Base-by-base conservation (phyloP, 1,139 yeast genomes). In the Candida sanyaensis region DNA sequence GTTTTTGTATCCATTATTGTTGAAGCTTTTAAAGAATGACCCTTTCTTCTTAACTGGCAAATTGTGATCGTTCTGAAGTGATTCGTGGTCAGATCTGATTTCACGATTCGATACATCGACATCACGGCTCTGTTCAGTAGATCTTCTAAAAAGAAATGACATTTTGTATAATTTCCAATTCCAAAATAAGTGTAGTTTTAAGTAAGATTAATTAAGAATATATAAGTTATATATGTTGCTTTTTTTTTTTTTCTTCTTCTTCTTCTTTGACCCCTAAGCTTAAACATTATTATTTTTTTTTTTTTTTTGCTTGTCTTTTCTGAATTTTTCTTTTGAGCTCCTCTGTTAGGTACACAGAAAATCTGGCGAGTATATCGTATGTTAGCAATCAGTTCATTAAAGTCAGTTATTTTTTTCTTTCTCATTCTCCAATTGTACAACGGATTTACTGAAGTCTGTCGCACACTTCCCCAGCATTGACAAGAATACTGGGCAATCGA, bases 61-160 rank as follows among this genome's bases (percentile, higher is more conserved):
- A 26, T 39, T 33, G 8, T 17, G 47, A 21, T 45, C 21, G 3
- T 17, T 17, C 21, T 17, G 3, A 17, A 17, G 21, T 17, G 21
- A 17, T 17, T 17, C 21, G 21, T 17, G 21, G 37, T 45, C 31
- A 26, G 26, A 12, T n/a, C 34, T 37, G 43, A n/a, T 31, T 29
- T 43, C 34, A 24, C 37, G 33, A 31, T 27, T 17, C 8, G 37
- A 13, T 13, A 21, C 38, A 9, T 32, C 47, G 34, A 23, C 24
- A 2, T 31, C 42, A 11, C 32, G 36, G 89, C 64, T 11, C 87
- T 77, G 65, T 88, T 91, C 43, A 8, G 47, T 34, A 6, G 44
- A 41, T 43, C 45, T 47, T 36, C 47, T 46, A 29, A 54, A 50
- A 32, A 50, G 21, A 36, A 51, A 51, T 5, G 53, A 51, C 54